Percentiles rank a stretch among this genome's conserved stretches.
phyloP scores from a whole-genome alignment of 805 yeast genomes.

The Pichia nakasei region DNA sequence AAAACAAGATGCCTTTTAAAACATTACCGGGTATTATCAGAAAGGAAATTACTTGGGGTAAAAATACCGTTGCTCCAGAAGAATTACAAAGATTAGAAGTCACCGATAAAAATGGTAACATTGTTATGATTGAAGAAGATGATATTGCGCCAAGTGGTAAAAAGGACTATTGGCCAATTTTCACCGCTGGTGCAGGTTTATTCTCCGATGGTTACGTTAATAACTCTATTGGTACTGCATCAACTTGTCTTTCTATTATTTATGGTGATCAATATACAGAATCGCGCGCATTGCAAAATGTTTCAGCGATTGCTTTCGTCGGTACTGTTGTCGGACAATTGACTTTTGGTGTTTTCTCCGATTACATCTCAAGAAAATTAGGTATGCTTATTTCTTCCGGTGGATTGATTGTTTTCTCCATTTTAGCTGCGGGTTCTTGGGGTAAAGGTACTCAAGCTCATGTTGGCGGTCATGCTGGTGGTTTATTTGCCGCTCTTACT shows the following conservation, averaged over 20 bases:
- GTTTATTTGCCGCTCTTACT: constrained; percentile 77
- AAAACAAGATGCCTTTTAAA: constrained; percentile 15
- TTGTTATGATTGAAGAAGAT: constrained; percentile 17
- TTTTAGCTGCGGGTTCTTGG: constrained; percentile 82
- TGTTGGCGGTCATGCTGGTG: constrained; percentile 46
- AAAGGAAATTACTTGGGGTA: constrained; percentile 25
- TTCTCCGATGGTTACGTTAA: constrained; percentile 92
- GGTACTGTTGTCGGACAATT: constrained; percentile 89
- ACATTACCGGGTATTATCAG: constrained; percentile 9
- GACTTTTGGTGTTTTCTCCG: constrained; percentile 71
- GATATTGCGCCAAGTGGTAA: constrained; percentile 18
- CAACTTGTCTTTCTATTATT: constrained; percentile 55
- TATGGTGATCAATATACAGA: constrained; percentile 56
- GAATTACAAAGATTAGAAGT: constrained; percentile 14
- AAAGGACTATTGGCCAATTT: constrained; percentile 48
- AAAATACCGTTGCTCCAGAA: constrained; percentile 9
- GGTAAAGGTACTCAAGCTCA: constrained; percentile 43
- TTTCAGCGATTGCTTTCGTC: constrained; percentile 80
- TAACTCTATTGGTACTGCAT: constrained; percentile 71
- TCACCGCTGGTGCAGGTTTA: constrained; percentile 85
- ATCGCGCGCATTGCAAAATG: constrained; percentile 68
- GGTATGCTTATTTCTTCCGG: constrained; percentile 78
- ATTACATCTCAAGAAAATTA: constrained; percentile 66
- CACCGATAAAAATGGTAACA: constrained; percentile 17
- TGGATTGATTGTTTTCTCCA: constrained; percentile 67